phyloP scores from a whole-genome alignment of 768 basidiomycete genomes.

The Calocera viscosa region DNA sequence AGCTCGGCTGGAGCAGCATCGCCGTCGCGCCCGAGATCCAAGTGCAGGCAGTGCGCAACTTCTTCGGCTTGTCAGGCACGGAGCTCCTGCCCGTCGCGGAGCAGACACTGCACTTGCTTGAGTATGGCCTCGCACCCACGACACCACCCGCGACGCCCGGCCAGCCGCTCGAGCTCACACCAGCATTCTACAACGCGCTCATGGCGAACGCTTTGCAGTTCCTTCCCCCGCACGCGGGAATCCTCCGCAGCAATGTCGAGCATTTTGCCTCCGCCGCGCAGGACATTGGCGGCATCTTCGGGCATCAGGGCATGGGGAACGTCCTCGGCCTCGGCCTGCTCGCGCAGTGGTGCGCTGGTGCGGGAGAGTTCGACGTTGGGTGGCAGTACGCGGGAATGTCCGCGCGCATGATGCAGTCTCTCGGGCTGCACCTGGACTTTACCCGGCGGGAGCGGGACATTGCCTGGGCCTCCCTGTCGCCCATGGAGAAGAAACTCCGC shows the following conservation, averaged over 20 bases:
- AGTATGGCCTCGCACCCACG: not conserved
- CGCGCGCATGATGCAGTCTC: slow-evolving; percentile 1
- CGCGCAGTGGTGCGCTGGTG: not conserved
- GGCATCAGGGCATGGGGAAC: not conserved
- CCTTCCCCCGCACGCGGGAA: not conserved
- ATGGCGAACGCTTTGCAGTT: not conserved
- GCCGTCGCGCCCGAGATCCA: not conserved
- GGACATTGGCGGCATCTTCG: not conserved
- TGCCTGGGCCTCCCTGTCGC: not conserved
- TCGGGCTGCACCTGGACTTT: not conserved
- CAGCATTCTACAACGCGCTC: not conserved
- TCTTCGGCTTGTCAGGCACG: not conserved
- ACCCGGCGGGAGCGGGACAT: not conserved
- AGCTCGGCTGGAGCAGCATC: not conserved
- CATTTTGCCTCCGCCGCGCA: not conserved
- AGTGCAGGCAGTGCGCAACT: not conserved
- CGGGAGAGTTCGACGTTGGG: not conserved
- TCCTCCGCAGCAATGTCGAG: not conserved
- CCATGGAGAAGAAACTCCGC: not conserved
- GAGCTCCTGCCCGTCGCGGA: not conserved
- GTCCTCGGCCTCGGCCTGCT: slow-evolving; percentile 2
- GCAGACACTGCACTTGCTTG: not conserved
- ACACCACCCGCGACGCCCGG: not conserved
- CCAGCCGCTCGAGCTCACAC: not conserved
- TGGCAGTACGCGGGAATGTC: slow-evolving; percentile 4